Evolutionary conservation across 2,329 filamentous ascomycete species (phyloP), one percentile per base, ranked within the genome.

Genomic region (Xylariaceae sp.): DNA sequence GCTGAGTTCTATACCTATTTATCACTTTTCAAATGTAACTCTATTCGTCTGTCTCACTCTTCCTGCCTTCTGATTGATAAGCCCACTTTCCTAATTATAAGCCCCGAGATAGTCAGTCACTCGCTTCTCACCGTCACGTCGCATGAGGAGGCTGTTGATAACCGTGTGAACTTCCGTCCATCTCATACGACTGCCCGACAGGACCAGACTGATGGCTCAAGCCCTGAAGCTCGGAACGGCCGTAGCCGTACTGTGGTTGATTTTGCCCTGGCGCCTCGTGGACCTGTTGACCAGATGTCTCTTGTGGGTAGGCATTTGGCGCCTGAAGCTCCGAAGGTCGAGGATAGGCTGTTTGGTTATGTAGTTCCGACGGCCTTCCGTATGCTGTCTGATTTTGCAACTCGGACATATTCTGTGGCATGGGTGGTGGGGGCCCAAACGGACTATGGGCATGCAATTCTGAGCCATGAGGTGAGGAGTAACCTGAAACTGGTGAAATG

Each of bases 131-230:
- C 7, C 4, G 22, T 27, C 22, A 27, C 22, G 4, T 27, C 22
- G 22, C 22, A 4, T 27, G 22, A 27, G 22, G 22, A 27, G 22
- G 22, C 7, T 27, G 22, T 7, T 27, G 22, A 38, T 39, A 38
- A 7, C 14, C 42, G 30, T 47, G 35, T 32, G 49, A 22, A 14
- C 53, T 50, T 2, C 51, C 58, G 42, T 64, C 60, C 58, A 63
- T 62, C 45, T 65, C 63, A 27, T 65, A 56, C 10, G 53, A 52
- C 18, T 53, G 48, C 22, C 53, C 30, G 6, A 63, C 51, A 12
- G 62, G 61, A 7, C 62, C 61, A n/a, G 60, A 59, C 36, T 64
- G 60, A 59, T 59, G 63, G 9, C 52, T 45, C 46, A 59, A 52
- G 9, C 52, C 57, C 15, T 54, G 54, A 40, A 60, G 56, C 48